Evolutionary conservation across 352 stramenopile genomes (phyloP).

Genomic region (Globisporangium mamillatum): DNA sequence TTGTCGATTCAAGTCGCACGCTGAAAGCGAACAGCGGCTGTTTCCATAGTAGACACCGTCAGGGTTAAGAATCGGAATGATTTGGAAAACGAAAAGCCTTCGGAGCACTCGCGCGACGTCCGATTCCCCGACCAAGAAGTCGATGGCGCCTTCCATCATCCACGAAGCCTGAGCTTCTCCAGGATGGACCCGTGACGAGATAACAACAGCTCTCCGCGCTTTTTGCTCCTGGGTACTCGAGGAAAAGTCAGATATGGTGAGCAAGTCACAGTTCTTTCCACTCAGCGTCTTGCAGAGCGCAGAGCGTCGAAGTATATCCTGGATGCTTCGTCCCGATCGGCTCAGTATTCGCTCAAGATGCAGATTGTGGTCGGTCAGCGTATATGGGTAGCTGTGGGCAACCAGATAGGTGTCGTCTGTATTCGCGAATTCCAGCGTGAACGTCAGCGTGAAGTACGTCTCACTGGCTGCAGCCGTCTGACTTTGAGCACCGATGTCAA

Average conservation of each 20-base stretch:
- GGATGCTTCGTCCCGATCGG: conserved; percentile 1
- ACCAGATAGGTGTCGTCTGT: conserved; percentile 84
- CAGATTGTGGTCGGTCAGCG: conserved; percentile 70
- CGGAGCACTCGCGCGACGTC: conserved; percentile 67
- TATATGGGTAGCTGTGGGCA: conserved; percentile 93
- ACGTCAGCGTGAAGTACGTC: conserved; percentile 87
- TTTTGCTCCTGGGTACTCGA: conserved; percentile 30
- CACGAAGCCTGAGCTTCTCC: conserved; percentile 90
- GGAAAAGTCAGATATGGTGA: conserved; percentile 73
- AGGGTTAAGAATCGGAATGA: conserved; percentile 94
- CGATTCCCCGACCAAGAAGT: conserved; percentile 82
- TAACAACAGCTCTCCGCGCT: conserved; percentile 50
- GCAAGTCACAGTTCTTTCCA: conserved; percentile 58
- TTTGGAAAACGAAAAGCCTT: conserved; percentile 88
- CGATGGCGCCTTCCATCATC: conserved; percentile 92
- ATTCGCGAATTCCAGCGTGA: conserved; percentile 83
- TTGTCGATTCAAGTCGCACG: conserved; percentile 86
- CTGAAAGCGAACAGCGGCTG: conserved; percentile 84
- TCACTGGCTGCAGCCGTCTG: not conserved
- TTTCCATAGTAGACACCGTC: conserved; percentile 93
- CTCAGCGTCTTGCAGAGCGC: conserved; percentile 61
- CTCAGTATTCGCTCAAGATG: conserved; percentile 50
- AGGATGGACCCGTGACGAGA: conserved; percentile 88
- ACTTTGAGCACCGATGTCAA: not conserved
- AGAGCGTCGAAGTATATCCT: conserved; percentile 37